Evolutionary conservation across 2,329 filamentous ascomycete genomes (phyloP), one percentile per base, ranked within the genome.

Genomic region (Penicillium decumbens): DNA sequence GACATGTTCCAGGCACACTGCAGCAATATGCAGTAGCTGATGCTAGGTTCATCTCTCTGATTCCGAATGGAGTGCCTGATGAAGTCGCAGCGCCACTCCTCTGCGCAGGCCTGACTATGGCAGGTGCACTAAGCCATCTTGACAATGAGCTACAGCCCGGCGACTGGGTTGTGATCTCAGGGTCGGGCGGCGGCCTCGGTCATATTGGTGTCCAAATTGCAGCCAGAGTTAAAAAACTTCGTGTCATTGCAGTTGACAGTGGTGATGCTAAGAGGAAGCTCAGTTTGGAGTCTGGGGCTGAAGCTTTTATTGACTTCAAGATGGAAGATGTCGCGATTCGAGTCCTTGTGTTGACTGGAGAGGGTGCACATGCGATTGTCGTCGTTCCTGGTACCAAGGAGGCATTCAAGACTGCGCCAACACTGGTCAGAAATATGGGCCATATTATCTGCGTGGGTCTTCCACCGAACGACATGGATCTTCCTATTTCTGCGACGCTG

Each of bases 141-240:
- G 58, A 59, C 4, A n/a, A n/a, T n/a, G 56, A 55, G 9, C 24
- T 62, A 3, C 51, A 51, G 10, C 32, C 56, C 8, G 63, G 62
- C 3, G 62, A 64, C 7, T 73, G 67, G 64, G 41, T 78, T 12
- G 75, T 70, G 1, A 71, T 79, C 32, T 69, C 79, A 0, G 77
- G 77, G 3, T 71, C 72, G 0, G 78, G 76, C 3, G 77, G 78
- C 8, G 78, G 78, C 2, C 62, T 80, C 3, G 79, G 80, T 1
- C 80, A 82, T 63, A 59, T 82, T 8, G 78, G 75, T 0, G 67
- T 77, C 15, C 75, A 77, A 41, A 77, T 82, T 51, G 78, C 77
- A 1, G 61, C 72, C 3, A 63, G 70, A 9, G 80, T 75, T 9
- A 81, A 83, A 70, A 78, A 76, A 12, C 71, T 80, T 56, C 73